Base-by-base conservation (phyloP, 2,329 filamentous ascomycete species). In the Pseudocercospora fijiensis region DNA sequence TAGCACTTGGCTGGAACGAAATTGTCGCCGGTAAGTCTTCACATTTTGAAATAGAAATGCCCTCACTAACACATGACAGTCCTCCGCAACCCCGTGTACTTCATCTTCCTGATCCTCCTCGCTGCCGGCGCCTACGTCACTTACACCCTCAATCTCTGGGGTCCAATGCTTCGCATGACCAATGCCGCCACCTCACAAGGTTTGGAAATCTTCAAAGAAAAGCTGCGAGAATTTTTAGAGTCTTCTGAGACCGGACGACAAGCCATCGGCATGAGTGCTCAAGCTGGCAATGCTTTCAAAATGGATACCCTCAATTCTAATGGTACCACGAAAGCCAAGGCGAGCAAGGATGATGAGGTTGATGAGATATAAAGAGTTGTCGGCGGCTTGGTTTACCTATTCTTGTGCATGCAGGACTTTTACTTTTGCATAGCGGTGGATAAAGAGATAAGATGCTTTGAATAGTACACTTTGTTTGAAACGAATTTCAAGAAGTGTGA, bases 1-100 rank as follows among this genome's bases (percentile, higher is more conserved):
- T 99, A 68, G 91, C 92, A 22, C 83, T 99, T 56, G 95, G 95
- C n/a, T 99, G 95, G 95, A 99, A 99, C 78, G 95, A 99, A 79
- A 93, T 99, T 67, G 82, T 96, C 70, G 91, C 93, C 74, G 92
- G 93, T 96, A 84, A 84, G 90, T 77, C 30, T 55, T 9, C 5
- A n/a, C 11, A 9, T n/a, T 51, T 2, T 13, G 20, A 18, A 33
- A 3, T 33, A n/a, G 43, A 63, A 43, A 41, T n/a, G 67, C 52
- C 22, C 16, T 26, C 65, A 56, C 58, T 64, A 58, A 68, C 30
- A 61, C 3, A 61, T 43, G 1, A 20, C 72, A 96, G 95, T 99
- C 37, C 84, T 98, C 47, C 91, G 92, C 69, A 98, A 98, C 78
- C 95, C 95, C 0, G 81, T 96, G 67, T 92, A 97, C 76, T 97